Conservation (phyloP, 306 rosid genomes). For the Cajanus cajan region DNA sequence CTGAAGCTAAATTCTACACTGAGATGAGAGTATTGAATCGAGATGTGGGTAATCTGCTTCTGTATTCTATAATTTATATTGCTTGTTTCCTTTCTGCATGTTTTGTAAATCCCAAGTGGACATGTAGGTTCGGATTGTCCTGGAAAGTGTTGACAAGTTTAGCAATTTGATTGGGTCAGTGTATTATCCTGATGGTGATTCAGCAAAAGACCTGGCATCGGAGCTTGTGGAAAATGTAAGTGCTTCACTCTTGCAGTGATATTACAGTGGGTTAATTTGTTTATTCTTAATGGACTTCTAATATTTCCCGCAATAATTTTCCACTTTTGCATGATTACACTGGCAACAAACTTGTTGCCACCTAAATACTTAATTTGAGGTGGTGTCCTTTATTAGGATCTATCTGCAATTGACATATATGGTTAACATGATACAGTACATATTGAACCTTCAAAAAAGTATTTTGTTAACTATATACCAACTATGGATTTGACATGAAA, state of each 20-base stretch:
- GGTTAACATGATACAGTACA: not conserved
- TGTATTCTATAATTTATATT: conserved; percentile 4
- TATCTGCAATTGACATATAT: not conserved
- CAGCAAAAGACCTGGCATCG: conserved; percentile 75
- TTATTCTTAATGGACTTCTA: not conserved
- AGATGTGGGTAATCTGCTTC: conserved; percentile 55
- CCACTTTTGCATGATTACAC: not conserved
- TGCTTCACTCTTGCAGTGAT: not conserved
- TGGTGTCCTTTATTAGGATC: not conserved
- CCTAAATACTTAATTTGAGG: not conserved
- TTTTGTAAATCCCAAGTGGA: conserved; percentile 35
- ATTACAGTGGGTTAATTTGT: conserved; percentile 1
- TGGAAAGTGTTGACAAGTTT: conserved; percentile 85
- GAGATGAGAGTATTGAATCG: conserved; percentile 73
- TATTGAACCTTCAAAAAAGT: not conserved
- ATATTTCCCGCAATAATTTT: not conserved
- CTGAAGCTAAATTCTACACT: conserved; percentile 80
- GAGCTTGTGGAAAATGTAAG: conserved; percentile 83
- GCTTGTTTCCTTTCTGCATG: not conserved
- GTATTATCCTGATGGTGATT: conserved; percentile 82
- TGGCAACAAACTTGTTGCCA: not conserved
- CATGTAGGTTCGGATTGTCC: conserved; percentile 73
- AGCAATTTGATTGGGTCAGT: conserved; percentile 85
- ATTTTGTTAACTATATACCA: not conserved
- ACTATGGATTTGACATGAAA: not conserved